Evolutionary conservation across 306 rosid genomes (phyloP).

Genomic region (Myrica gale): DNA sequence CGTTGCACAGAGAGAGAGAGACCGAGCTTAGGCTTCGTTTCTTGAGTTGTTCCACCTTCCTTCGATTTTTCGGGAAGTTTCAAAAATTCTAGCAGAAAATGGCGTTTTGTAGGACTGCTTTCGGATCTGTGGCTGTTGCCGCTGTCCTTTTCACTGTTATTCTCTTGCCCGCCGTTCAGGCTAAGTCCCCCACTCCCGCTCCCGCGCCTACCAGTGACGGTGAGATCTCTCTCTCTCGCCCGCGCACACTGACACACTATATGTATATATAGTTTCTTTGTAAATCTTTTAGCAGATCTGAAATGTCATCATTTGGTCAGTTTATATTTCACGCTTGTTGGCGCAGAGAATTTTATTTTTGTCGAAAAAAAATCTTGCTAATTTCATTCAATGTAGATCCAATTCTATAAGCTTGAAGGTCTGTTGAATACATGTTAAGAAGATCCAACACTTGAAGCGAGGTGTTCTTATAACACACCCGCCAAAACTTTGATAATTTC

Average conservation of each 20-base stretch:
- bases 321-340: background rate
- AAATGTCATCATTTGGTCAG: background rate
- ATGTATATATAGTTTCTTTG: background rate
- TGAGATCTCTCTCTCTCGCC: constrained; percentile 18
- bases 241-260: background rate
- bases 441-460: background rate
- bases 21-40: background rate
- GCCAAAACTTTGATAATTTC: background rate
- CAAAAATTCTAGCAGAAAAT: constrained; percentile 5
- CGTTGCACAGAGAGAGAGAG: constrained; percentile 46
- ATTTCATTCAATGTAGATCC: background rate
- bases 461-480: background rate
- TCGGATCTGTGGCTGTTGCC: constrained; percentile 39
- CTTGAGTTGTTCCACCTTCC: background rate
- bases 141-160: constrained; percentile 41
- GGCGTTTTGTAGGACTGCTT: constrained; percentile 40
- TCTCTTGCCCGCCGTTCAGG: constrained; percentile 46
- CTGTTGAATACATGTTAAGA: background rate
- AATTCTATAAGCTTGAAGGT: background rate
- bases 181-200: constrained; percentile 51
- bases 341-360: background rate
- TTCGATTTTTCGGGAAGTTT: background rate
- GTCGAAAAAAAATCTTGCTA: background rate
- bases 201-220: constrained; percentile 78
- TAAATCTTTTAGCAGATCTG: constrained; percentile 27